phyloP scores from a whole-genome alignment of 2,329 filamentous ascomycete species.

The Polytolypa hystricis region DNA sequence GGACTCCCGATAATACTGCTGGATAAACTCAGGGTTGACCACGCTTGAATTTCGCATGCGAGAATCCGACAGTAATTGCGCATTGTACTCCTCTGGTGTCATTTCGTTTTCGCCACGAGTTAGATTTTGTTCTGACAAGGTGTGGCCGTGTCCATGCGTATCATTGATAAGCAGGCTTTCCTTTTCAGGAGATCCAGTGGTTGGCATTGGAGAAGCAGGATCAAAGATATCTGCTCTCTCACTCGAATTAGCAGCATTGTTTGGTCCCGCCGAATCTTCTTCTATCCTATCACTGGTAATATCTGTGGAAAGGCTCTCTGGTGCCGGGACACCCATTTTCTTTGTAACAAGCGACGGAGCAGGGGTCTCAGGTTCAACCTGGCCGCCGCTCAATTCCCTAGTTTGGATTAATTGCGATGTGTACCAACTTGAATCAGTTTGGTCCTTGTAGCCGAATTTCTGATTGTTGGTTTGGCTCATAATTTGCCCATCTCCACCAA shows the following conservation, averaged over 20 bases:
- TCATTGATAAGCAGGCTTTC: background rate
- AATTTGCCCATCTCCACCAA: constrained; percentile 48
- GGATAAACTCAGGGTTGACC: constrained; percentile 83
- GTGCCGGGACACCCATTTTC: background rate
- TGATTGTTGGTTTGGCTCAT: constrained; percentile 54
- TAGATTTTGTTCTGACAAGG: too few relatives aligned
- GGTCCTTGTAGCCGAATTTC: constrained; percentile 60
- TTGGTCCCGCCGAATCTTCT: background rate
- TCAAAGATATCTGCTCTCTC: background rate
- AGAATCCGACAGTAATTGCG: constrained; percentile 70
- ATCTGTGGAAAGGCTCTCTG: background rate
- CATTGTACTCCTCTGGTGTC: constrained; percentile 90
- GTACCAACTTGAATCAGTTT: constrained; percentile 76
- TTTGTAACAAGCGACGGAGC: background rate
- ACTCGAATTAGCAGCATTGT: background rate
- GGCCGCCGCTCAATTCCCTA: background rate
- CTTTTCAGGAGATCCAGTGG: background rate
- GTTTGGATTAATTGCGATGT: constrained; percentile 51
- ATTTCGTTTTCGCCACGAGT: too few relatives aligned
- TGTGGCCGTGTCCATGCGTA: background rate
- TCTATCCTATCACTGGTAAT: background rate
- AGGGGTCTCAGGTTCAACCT: background rate
- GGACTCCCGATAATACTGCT: constrained; percentile 91
- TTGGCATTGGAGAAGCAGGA: background rate
- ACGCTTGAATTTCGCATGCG: constrained; percentile 79